Evolutionary conservation across 192 early-diverging fungal genomes (phyloP).

Genomic region (Pilaira anomala): DNA sequence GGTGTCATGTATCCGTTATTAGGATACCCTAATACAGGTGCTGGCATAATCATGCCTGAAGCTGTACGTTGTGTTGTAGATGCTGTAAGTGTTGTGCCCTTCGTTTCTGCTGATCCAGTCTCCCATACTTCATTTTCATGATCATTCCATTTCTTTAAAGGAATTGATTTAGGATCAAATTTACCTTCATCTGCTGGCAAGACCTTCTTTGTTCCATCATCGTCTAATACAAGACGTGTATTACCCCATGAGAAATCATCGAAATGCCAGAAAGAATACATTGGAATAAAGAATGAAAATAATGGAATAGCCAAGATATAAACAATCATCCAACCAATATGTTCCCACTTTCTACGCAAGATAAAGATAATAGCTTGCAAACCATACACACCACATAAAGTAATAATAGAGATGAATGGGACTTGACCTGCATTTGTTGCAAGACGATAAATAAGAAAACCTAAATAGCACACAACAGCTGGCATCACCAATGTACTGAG

Average conservation of each 20-base stretch:
- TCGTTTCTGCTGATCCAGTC: slow-evolving; percentile 42
- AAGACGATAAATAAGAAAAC: slow-evolving; percentile 72
- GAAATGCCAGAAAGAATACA: slow-evolving; percentile 98
- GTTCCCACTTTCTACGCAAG: slow-evolving; percentile 83
- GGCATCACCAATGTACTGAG: slow-evolving; percentile 92
- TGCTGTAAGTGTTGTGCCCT: slow-evolving; percentile 41
- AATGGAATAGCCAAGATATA: slow-evolving; percentile 87
- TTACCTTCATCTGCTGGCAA: slow-evolving; percentile 61
- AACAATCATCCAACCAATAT: slow-evolving; percentile 96
- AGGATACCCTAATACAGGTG: neutral
- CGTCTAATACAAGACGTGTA: slow-evolving; percentile 86
- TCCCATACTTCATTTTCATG: slow-evolving; percentile 77
- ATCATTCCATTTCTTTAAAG: slow-evolving; percentile 75
- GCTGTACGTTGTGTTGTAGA: slow-evolving; percentile 18
- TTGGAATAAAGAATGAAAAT: slow-evolving; percentile 76
- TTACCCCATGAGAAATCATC: slow-evolving; percentile 99
- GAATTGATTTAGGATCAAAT: slow-evolving; percentile 71
- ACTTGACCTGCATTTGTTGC: slow-evolving; percentile 52
- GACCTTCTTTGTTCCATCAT: slow-evolving; percentile 69
- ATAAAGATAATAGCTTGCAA: slow-evolving; percentile 68
- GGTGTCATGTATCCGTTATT: slow-evolving; percentile 6
- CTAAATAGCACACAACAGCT: slow-evolving; percentile 82
- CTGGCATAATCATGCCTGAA: too few relatives aligned
- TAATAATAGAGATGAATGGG: slow-evolving; percentile 82
- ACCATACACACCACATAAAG: slow-evolving; percentile 82